These are phyloP conservation scores for Blepharisma japonicum DNA, from an alignment of 73 alveolate genomes.

Conservation along the genomic window DNA sequence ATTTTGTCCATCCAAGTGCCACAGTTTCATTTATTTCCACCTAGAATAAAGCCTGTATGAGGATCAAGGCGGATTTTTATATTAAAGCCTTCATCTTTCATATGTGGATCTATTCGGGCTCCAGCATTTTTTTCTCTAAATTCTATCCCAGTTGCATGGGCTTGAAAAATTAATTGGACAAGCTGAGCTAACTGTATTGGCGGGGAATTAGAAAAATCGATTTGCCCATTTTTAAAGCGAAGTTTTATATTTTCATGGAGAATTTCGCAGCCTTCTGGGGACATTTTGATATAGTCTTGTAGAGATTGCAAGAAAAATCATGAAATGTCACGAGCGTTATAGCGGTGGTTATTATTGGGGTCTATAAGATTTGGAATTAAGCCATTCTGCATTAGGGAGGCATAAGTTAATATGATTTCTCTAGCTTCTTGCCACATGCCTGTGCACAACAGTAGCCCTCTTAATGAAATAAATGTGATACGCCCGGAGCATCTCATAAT, in stretches of 20 bases:
- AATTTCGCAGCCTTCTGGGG: slow-evolving; percentile 20
- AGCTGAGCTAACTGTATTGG: no score
- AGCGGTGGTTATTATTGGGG: slow-evolving; percentile 81
- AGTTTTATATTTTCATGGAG: background rate
- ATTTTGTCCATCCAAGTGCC: slow-evolving; percentile 99
- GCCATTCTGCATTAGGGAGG: slow-evolving; percentile 94
- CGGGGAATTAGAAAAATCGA: no score
- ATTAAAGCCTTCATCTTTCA: slow-evolving; percentile 95
- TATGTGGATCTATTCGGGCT: slow-evolving; percentile 73
- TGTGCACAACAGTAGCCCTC: slow-evolving; percentile 84
- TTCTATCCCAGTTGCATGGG: slow-evolving; percentile 70
- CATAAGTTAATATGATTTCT: slow-evolving; percentile 78
- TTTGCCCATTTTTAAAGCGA: background rate
- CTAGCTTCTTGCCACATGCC: slow-evolving; percentile 83
- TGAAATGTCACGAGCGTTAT: slow-evolving; percentile 97
- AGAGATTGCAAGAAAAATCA: slow-evolving; percentile 56
- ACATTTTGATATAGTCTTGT: background rate
- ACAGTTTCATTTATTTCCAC: slow-evolving; percentile 95
- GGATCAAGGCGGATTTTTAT: slow-evolving; percentile 72
- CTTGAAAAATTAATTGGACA: slow-evolving; percentile 37
- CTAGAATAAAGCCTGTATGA: slow-evolving; percentile 89
- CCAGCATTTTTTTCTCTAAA: slow-evolving; percentile 99
- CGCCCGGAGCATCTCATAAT: slow-evolving; percentile 97
- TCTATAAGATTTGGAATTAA: slow-evolving; percentile 89
- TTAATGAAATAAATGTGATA: slow-evolving; percentile 94